Conservation (phyloP, 306 rosid genomes). For the Parietaria judaica region DNA sequence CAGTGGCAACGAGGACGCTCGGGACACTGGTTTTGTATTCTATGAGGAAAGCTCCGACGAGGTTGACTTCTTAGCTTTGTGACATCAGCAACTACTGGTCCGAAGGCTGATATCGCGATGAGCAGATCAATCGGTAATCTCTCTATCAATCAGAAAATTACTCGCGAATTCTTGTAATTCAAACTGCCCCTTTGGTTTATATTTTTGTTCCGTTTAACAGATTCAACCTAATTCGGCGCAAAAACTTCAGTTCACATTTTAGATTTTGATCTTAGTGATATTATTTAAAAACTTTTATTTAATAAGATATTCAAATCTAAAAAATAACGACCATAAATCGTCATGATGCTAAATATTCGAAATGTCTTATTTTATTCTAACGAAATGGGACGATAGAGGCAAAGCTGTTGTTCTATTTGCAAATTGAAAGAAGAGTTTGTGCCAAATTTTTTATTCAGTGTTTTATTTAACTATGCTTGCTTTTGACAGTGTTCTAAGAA, state of each 20-base stretch:
- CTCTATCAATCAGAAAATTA: background rate
- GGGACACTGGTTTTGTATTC: constrained; percentile 42
- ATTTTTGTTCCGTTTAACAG: no score
- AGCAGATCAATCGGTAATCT: constrained; percentile 36
- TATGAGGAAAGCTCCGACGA: constrained; percentile 91
- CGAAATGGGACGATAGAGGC: no score
- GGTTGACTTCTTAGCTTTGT: constrained; percentile 47
- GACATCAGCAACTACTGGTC: constrained; percentile 23
- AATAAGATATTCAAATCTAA: no score
- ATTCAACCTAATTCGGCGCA: no score
- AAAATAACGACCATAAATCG: no score
- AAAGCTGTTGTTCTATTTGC: no score
- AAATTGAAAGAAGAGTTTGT: background rate
- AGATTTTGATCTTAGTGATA: no score
- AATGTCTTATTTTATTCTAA: no score
- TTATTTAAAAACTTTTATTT: no score
- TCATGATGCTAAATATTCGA: no score
- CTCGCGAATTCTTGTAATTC: background rate
- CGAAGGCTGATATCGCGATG: constrained; percentile 26
- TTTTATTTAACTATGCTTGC: constrained; percentile 7
- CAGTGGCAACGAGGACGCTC: constrained; percentile 92
- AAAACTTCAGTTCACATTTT: no score
- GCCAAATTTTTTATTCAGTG: background rate
- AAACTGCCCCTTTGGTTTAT: background rate
- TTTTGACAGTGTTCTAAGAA: constrained; percentile 17